Conservation (phyloP, 768 basidiomycete genomes). For the Phanerochaete sordida region DNA sequence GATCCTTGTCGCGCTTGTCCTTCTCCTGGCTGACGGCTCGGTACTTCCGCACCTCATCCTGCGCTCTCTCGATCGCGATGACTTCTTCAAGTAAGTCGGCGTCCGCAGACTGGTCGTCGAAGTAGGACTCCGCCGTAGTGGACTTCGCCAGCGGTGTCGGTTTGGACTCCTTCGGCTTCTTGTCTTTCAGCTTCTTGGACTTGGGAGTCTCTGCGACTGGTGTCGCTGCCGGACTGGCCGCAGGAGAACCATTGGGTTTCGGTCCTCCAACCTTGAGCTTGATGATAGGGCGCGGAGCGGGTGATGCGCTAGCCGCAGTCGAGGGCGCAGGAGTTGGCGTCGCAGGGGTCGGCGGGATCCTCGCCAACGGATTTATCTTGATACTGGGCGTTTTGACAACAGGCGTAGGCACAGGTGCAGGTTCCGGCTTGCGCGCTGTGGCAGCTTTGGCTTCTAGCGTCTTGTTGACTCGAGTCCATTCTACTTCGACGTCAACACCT, state of each 20-base stretch:
- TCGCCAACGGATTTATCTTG: slow-evolving; percentile 3
- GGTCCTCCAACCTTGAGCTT: slow-evolving; percentile 57
- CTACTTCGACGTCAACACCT: slow-evolving; percentile 44
- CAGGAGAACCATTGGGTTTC: slow-evolving; percentile 17
- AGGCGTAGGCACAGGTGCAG: slow-evolving; percentile 11
- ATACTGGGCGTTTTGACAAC: slow-evolving; percentile 7
- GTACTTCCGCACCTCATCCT: slow-evolving; percentile 40
- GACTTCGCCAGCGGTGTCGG: slow-evolving; percentile 30
- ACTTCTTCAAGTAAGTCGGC: slow-evolving; percentile 74
- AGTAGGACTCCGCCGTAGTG: slow-evolving; percentile 49
- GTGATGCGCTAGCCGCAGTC: slow-evolving; percentile 13
- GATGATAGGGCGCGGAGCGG: slow-evolving; percentile 52
- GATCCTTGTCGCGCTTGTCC: slow-evolving; percentile 3
- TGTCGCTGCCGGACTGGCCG: slow-evolving; percentile 8
- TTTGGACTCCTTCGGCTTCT: slow-evolving; percentile 27
- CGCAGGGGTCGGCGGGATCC: slow-evolving; percentile 10
- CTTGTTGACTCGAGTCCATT: slow-evolving; percentile 86
- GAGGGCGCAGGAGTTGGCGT: slow-evolving; percentile 7
- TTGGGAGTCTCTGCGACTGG: slow-evolving; percentile 14
- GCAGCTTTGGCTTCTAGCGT: slow-evolving; percentile 63
- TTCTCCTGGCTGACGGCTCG: slow-evolving; percentile 17
- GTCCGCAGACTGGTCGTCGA: slow-evolving; percentile 72
- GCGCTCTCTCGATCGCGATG: slow-evolving; percentile 71
- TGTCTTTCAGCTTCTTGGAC: slow-evolving; percentile 19
- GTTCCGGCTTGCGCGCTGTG: slow-evolving; percentile 20